Evolutionary conservation across 768 basidiomycete genomes (phyloP).

Genomic region (Candolleomyces aberdarensis): DNA sequence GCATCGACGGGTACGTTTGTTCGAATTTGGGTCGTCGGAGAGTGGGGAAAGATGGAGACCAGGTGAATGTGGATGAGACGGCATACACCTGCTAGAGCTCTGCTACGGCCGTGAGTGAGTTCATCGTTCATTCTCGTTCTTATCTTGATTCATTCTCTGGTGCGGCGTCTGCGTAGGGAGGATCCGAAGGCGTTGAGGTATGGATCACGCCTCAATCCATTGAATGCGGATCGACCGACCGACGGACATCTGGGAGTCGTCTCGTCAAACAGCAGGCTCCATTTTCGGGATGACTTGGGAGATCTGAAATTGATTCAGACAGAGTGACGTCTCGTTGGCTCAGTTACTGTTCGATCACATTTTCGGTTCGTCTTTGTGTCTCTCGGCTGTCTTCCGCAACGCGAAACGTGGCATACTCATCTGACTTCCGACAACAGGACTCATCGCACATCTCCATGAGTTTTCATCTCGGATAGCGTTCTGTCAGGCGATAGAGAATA

Average conservation of each 20-base stretch:
- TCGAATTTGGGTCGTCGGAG: too few relatives aligned
- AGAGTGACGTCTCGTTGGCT: slow-evolving; percentile 44
- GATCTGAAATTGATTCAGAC: slow-evolving; percentile 26
- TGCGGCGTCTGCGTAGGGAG: slow-evolving; percentile 27
- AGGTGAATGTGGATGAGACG: slow-evolving; percentile 20
- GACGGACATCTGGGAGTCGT: neutral
- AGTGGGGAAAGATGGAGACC: slow-evolving; percentile 12
- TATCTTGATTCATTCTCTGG: too few relatives aligned
- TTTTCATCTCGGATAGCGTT: slow-evolving; percentile 39
- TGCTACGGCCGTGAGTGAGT: too few relatives aligned
- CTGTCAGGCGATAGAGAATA: slow-evolving; percentile 52
- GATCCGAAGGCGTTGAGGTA: slow-evolving; percentile 39
- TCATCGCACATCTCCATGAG: slow-evolving; percentile 42
- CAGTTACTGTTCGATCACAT: slow-evolving; percentile 41
- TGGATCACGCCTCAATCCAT: too few relatives aligned
- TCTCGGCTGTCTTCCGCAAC: too few relatives aligned
- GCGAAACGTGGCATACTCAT: too few relatives aligned
- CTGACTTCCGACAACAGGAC: neutral
- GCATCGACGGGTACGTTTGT: too few relatives aligned
- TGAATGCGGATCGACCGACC: too few relatives aligned
- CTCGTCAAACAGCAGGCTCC: slow-evolving; percentile 40
- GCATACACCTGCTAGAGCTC: slow-evolving; percentile 23
- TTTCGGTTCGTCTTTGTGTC: slow-evolving; percentile 16
- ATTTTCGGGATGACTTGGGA: slow-evolving; percentile 37
- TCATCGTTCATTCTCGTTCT: neutral